phyloP scores from a whole-genome alignment of 352 stramenopile species.

The Detonula confervacea region DNA sequence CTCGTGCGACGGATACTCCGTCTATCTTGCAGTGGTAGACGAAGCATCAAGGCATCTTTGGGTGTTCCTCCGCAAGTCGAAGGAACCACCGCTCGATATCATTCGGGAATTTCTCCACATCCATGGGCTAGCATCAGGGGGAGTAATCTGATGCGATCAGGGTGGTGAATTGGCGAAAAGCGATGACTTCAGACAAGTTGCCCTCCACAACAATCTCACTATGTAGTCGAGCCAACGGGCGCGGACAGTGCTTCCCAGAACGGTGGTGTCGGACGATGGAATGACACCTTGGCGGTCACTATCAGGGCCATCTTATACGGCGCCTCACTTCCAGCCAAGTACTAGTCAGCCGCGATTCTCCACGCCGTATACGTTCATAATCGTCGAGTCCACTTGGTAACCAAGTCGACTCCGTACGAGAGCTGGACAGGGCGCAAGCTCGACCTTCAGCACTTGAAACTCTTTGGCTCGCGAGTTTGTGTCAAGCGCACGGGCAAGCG shows the following conservation, averaged over 20 bases:
- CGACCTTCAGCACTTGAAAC: slow-evolving; percentile 22
- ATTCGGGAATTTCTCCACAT: slow-evolving; percentile 1
- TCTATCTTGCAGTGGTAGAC: slow-evolving; percentile 9
- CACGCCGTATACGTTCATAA: slow-evolving; percentile 39
- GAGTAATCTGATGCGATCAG: slow-evolving; percentile 32
- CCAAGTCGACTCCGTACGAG: slow-evolving; percentile 42
- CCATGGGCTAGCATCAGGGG: slow-evolving; percentile 14
- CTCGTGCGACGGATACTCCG: slow-evolving; percentile 17
- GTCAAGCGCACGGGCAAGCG: slow-evolving; percentile 9
- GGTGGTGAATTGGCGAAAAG: slow-evolving; percentile 26
- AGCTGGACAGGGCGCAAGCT: slow-evolving; percentile 12
- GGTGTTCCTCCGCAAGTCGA: slow-evolving; percentile 28
- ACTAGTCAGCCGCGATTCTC: slow-evolving; percentile 20
- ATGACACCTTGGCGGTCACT: slow-evolving; percentile 19
- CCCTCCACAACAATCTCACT: slow-evolving; percentile 12
- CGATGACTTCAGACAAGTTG: not conserved
- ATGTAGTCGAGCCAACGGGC: slow-evolving; percentile 39
- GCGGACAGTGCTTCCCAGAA: slow-evolving; percentile 29
- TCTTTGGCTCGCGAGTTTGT: slow-evolving; percentile 35
- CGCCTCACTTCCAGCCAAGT: slow-evolving; percentile 12
- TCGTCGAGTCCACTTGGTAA: not conserved
- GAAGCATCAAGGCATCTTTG: slow-evolving; percentile 14
- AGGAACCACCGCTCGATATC: slow-evolving; percentile 28
- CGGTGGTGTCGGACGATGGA: slow-evolving; percentile 17
- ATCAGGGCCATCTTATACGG: slow-evolving; percentile 28